Evolutionary conservation across 2,329 filamentous ascomycete species (phyloP).

Genomic region (Chalara sp.): DNA sequence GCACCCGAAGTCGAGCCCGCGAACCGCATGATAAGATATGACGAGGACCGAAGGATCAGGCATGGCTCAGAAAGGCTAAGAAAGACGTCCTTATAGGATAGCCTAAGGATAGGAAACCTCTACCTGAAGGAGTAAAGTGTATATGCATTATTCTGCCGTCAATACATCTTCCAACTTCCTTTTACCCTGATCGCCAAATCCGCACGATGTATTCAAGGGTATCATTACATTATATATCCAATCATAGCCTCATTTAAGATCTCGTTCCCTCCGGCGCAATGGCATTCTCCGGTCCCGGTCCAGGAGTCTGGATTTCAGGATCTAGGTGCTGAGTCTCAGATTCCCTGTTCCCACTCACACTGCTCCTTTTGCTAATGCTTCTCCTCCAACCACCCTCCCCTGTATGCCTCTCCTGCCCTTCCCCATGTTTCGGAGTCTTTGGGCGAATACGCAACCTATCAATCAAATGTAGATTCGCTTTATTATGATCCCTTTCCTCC

Average conservation of each 20-base stretch:
- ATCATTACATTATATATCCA: no score
- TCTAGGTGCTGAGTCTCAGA: background rate
- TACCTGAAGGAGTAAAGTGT: no score
- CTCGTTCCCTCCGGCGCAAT: slow-evolving; percentile 19
- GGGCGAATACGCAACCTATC: background rate
- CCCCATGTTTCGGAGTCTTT: background rate
- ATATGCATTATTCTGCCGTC: no score
- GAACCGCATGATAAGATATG: no score
- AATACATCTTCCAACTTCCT: no score
- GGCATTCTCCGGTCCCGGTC: slow-evolving; percentile 18
- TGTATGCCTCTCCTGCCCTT: background rate
- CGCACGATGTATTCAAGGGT: no score
- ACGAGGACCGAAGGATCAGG: no score
- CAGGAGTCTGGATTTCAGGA: slow-evolving; percentile 13
- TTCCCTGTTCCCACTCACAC: background rate
- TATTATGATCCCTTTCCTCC: slow-evolving; percentile 8
- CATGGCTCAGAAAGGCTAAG: no score
- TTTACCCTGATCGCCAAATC: no score
- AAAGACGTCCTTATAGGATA: no score
- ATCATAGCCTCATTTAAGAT: background rate
- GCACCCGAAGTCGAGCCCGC: no score
- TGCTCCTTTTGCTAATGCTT: background rate
- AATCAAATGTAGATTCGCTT: slow-evolving; percentile 1
- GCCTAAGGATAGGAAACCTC: no score
- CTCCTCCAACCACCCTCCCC: background rate